Evolutionary conservation across 306 rosid species (phyloP), one percentile per base, ranked within the genome.

Genomic region (Prosopis cineraria): DNA sequence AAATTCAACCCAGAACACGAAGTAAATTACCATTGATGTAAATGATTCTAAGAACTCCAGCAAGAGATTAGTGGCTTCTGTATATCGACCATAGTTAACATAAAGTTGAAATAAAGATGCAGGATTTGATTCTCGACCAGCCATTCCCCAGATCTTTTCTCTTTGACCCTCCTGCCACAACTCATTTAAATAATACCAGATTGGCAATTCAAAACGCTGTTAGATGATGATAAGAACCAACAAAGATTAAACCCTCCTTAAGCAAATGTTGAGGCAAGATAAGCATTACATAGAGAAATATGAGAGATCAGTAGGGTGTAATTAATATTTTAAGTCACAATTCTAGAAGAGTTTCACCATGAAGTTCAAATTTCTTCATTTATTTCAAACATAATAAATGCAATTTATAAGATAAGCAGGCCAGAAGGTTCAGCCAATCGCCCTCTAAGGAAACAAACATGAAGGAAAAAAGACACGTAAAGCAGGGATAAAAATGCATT

Each of bases 21-120:
- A 76, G 77, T 43, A 74, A 72, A 71, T 78, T 89, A 92, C 98
- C 98, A 70, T 76, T 70, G 93, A 87, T 74, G 96, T 89, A 79
- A 80, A 86, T 25, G 91, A 89, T 78, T 89, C 96, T 45, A 95
- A 64, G 84, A 78, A 85, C 81, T 89, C 96, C 3, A 92, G 90
- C 87, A 95, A 84, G 68, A 93, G 86, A 88, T 87, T 89, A 12
- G 98, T 89, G 85, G 99, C 98, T 79, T 95, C 98, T 40, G 90
- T 76, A 80, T 83, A 91, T 80, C 98, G 93, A 74, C 97, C 96
- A 77, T 84, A 92, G 75, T 81, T 90, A 76, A 95, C 97, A 89
- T 88, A 92, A 60, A 92, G 83, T 82, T 86, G 93, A 80, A 95
- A 91, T 74, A 95, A 89, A 41, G 89, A 88, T 64, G 98, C 95